A percentile compares a stretch with the other conserved stretches of the same genome.
phyloP scores from a whole-genome alignment of 495 filamentous ascomycete species.

The Geoglossum glabrum region DNA sequence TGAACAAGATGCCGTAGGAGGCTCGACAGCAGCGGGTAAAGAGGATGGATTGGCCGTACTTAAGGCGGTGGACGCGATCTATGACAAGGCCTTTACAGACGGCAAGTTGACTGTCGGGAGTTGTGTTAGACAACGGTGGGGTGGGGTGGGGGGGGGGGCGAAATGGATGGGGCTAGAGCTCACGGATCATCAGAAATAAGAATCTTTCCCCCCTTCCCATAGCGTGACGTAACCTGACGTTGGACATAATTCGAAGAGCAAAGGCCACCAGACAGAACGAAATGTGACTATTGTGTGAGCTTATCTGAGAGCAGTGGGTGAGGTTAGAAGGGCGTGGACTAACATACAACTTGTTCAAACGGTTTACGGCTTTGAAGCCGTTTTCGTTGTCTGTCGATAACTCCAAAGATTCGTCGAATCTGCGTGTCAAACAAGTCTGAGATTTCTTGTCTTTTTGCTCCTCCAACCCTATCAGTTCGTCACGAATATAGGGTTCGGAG shows the following conservation, averaged over 20 bases:
- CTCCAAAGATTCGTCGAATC: not conserved
- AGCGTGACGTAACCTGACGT: constrained; percentile 6
- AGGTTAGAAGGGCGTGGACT: not conserved
- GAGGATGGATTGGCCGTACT: not conserved
- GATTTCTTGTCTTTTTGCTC: not conserved
- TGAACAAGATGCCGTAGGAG: not conserved
- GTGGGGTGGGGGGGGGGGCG: too few relatives aligned
- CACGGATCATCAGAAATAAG: not conserved
- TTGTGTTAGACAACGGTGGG: not conserved
- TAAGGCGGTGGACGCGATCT: constrained; percentile 11
- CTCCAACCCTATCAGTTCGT: too few relatives aligned
- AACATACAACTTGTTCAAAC: not conserved
- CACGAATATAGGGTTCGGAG: too few relatives aligned
- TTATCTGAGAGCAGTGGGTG: not conserved
- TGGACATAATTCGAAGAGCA: constrained; percentile 20
- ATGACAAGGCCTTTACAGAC: constrained; percentile 22
- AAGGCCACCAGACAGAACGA: constrained; percentile 22
- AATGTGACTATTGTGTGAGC: constrained; percentile 2
- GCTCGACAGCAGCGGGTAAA: not conserved
- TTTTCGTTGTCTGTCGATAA: not conserved
- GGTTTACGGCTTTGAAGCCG: not conserved
- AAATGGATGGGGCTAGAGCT: not conserved
- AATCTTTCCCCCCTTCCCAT: not conserved
- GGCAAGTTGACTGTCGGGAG: constrained; percentile 20
- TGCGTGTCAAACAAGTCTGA: not conserved